A percentile compares a stretch with the other conserved stretches of the same genome.
Evolutionary conservation across 352 stramenopile species (phyloP).

Genomic region (Pythium sukuiense): DNA sequence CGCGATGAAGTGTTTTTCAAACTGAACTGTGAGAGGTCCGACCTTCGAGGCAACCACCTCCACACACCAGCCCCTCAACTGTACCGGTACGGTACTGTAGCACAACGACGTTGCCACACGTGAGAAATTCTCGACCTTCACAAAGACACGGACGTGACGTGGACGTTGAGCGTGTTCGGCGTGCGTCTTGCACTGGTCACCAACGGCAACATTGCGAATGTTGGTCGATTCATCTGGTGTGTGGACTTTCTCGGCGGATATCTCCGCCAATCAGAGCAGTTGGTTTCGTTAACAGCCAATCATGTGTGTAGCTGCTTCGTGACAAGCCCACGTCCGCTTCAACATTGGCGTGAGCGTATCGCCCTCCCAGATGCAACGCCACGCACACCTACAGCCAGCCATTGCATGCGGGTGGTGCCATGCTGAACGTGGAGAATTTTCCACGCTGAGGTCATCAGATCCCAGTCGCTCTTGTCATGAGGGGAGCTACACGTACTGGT

Average conservation of each 20-base stretch:
- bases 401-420: not conserved
- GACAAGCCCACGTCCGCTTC: not conserved
- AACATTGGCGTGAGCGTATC: not conserved
- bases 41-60: not conserved
- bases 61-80: no score
- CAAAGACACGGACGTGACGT: not conserved
- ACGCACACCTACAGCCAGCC: not conserved
- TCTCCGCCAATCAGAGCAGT: not conserved
- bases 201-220: not conserved
- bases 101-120: not conserved
- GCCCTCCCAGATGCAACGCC: not conserved
- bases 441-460: not conserved
- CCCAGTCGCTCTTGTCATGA: not conserved
- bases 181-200: not conserved
- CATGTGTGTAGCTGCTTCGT: not conserved
- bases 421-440: not conserved
- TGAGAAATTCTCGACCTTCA: not conserved
- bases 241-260: not conserved
- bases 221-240: not conserved
- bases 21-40: not conserved
- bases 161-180: not conserved
- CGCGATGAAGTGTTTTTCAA: slow-evolving; percentile 2
- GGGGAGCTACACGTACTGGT: not conserved
- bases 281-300: not conserved
- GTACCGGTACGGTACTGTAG: no score